Conservation (phyloP, 495 filamentous ascomycete genomes). For the Elasticomyces elasticus region DNA sequence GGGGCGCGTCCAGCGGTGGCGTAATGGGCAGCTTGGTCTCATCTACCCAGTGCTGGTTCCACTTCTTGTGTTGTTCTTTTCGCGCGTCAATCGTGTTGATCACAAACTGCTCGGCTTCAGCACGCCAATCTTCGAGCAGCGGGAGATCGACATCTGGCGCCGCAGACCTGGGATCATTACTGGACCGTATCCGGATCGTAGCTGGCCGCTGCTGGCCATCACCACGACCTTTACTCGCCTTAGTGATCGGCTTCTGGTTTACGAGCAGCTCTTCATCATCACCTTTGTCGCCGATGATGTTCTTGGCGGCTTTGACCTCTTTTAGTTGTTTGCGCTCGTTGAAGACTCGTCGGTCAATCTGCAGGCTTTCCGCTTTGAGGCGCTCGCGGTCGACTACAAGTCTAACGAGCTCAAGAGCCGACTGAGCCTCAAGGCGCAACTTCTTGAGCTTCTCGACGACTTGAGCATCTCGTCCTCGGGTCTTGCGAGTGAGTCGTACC, state of each 20-base stretch:
- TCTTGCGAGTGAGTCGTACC: constrained; percentile 88
- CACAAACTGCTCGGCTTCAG: constrained; percentile 74
- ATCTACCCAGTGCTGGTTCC: constrained; percentile 79
- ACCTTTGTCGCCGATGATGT: constrained; percentile 76
- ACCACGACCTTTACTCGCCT: constrained; percentile 42
- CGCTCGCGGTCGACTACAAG: constrained; percentile 69
- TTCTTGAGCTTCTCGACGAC: constrained; percentile 89
- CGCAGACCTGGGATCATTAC: constrained; percentile 55
- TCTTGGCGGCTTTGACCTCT: constrained; percentile 54
- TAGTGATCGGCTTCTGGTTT: constrained; percentile 57
- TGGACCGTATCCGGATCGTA: constrained; percentile 49
- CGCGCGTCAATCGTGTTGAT: constrained; percentile 68
- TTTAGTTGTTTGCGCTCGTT: constrained; percentile 68
- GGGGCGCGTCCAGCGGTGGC: constrained; percentile 51
- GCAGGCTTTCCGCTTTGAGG: constrained; percentile 65
- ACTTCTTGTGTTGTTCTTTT: constrained; percentile 69
- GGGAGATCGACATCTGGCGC: constrained; percentile 66
- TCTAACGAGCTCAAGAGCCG: constrained; percentile 68
- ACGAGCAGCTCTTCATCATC: constrained; percentile 85
- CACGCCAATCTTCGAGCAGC: constrained; percentile 60
- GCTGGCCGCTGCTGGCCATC: constrained; percentile 29
- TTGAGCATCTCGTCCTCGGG: constrained; percentile 83
- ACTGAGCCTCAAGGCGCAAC: constrained; percentile 83
- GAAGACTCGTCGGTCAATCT: constrained; percentile 65
- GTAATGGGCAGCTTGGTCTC: constrained; percentile 71